phyloP scores from a whole-genome alignment of 164 flowering plant species.

The Nelumbo lutea region DNA sequence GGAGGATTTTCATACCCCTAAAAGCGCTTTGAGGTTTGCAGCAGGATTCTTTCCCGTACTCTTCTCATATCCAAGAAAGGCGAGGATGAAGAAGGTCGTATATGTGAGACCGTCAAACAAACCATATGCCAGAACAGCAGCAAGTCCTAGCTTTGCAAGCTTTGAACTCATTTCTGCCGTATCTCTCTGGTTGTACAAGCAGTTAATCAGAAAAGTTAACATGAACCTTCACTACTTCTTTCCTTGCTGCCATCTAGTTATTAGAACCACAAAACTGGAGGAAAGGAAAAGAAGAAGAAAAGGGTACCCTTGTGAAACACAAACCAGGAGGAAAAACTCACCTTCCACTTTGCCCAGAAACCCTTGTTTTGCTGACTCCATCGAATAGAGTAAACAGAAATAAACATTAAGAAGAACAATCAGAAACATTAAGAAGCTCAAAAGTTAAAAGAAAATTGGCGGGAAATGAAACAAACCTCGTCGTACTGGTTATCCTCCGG shows the following conservation, averaged over 20 bases:
- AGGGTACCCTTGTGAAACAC: neutral
- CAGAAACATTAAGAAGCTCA: neutral
- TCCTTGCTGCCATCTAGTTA: too few relatives aligned
- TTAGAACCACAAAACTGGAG: neutral
- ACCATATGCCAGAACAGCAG: constrained; percentile 25
- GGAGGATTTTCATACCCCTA: constrained; percentile 21
- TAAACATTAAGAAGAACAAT: neutral
- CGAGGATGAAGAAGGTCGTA: constrained; percentile 34
- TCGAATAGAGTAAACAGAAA: neutral
- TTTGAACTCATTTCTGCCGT: constrained; percentile 18
- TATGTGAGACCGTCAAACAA: constrained; percentile 16
- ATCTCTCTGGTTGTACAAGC: constrained; percentile 6
- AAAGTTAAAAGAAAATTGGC: neutral
- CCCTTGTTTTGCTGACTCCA: neutral
- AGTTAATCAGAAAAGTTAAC: too few relatives aligned
- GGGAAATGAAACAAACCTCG: neutral
- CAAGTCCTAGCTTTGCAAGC: constrained; percentile 25
- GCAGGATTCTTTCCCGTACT: constrained; percentile 42
- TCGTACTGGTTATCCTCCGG: neutral
- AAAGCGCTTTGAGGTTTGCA: constrained; percentile 33
- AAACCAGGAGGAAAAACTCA: neutral
- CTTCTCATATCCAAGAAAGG: constrained; percentile 39
- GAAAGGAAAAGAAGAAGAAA: neutral
- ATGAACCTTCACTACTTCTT: too few relatives aligned
- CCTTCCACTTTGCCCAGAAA: constrained; percentile 9